Conservation (phyloP, 108 stramenopile genomes). For the Pseudonitzschia pungens region DNA sequence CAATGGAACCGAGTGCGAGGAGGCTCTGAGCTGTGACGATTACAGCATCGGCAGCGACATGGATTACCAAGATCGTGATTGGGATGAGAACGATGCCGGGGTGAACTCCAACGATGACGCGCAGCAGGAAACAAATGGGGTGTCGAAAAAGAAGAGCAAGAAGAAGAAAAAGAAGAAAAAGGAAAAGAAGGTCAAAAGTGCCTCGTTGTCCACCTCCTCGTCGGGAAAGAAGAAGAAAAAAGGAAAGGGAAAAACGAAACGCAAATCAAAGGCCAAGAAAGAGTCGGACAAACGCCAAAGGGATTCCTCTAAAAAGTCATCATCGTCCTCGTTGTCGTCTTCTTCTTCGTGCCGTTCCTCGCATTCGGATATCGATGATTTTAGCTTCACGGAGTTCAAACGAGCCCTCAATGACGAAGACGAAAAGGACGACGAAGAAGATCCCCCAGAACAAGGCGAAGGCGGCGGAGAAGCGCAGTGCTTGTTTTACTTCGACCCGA, state of each 20-base stretch:
- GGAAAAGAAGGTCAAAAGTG: neutral
- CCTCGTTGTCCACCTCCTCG: neutral
- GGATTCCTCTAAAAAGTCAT: neutral
- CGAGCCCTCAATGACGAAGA: neutral
- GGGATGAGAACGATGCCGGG: neutral
- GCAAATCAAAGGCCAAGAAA: neutral
- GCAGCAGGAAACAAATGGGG: neutral
- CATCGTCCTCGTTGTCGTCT: neutral
- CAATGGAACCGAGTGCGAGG: too few species aligned
- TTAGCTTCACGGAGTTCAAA: too few species aligned
- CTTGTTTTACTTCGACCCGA: constrained; percentile 35
- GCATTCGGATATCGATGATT: too few species aligned
- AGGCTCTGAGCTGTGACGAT: neutral
- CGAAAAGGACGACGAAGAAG: constrained; percentile 14
- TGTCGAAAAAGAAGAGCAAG: neutral
- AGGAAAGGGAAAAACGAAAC: neutral
- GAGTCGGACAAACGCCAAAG: neutral
- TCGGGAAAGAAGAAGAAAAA: constrained; percentile 3
- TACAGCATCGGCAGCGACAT: neutral
- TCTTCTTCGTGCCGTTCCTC: too few species aligned
- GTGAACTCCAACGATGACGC: too few species aligned
- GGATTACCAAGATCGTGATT: neutral
- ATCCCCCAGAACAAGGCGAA: neutral
- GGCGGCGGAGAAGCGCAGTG: constrained; percentile 19
- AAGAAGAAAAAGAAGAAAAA: neutral